Evolutionary conservation across 495 filamentous ascomycete species (phyloP), one percentile per base, ranked within the genome.

Genomic region (Cryomyces minteri): DNA sequence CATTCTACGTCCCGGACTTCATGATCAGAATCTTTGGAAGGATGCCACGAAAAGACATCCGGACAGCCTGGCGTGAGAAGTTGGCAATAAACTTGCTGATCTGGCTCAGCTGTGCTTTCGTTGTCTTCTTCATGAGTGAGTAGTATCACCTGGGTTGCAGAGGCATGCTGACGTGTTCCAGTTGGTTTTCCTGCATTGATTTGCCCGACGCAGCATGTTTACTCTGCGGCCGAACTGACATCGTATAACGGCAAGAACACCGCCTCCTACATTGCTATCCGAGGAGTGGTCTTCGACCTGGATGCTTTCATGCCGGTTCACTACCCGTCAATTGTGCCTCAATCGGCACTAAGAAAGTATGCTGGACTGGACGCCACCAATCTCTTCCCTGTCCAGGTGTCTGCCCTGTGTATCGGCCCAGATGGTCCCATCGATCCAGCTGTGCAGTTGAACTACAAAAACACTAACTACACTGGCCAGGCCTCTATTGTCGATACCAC

Each of bases 51-150:
- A 88, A 88, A 59, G 90, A 98, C 56, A 75, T 98, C n/a, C 82
- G 85, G 39, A 69, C 79, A 50, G 90, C 90, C 4, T 98, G 90
- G 90, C 74, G 90, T 48, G 90, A 98, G 59, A 98, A 98, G 69
- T 62, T 96, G 46, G 90, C 90, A 32, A 99, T 99, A 71, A 99
- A 99, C 67, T 62, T 96, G 51, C 73, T 96, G 61, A 99, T 99
- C 57, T 99, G 90, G 90, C 71, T 88, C 49, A 70, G 69, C 54
- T 96, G 90, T 62, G 65, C 64, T 40, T 65, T 82, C 51, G 75
- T 83, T 4, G 70, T 81, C 40, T 99, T 96, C 70, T 84, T 99
- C 70, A 64, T 64, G 57, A 49, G 46, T 57, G 46, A 53, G 47
- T 53, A 7, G 14, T 12, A 14, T 28, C 76, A 81, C 7, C 9